Conservation (phyloP, 2,329 filamentous ascomycete genomes). For the Chlorencoelia australis region DNA sequence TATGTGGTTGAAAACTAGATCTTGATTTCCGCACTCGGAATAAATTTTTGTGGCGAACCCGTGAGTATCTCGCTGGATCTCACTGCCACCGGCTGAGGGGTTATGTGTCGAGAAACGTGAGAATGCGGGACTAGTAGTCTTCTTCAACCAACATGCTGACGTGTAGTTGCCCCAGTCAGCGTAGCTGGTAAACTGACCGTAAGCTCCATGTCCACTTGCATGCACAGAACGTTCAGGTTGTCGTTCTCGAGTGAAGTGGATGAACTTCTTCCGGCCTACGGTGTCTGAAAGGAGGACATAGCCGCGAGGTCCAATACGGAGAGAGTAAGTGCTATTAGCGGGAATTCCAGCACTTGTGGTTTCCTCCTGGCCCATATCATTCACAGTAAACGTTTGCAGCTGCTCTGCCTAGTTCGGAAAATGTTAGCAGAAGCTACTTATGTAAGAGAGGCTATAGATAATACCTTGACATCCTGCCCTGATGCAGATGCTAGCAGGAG, state of each 20-base stretch:
- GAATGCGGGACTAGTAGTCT: slow-evolving; percentile 47
- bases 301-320: not conserved
- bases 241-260: slow-evolving; percentile 1
- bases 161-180: slow-evolving; percentile 8
- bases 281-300: not conserved
- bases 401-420: too few species aligned
- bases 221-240: slow-evolving; percentile 40
- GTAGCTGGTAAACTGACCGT: slow-evolving; percentile 6
- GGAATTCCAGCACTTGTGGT: too few species aligned
- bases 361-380: too few species aligned
- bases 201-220: slow-evolving; percentile 38
- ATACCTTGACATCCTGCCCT: too few species aligned
- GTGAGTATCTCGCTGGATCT: slow-evolving; percentile 34
- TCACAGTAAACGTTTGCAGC: too few species aligned
- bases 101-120: slow-evolving; percentile 47
- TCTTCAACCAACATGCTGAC: slow-evolving; percentile 39
- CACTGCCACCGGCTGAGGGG: slow-evolving; percentile 34
- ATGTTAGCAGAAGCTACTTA: too few species aligned
- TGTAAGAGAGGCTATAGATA: too few species aligned
- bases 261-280: not conserved
- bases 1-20: slow-evolving; percentile 15
- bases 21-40: slow-evolving; percentile 40
- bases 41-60: slow-evolving; percentile 41
- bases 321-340: not conserved
- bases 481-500: too few species aligned